Conservation (phyloP, 2,329 filamentous ascomycete species). For the Colletotrichum filicis region DNA sequence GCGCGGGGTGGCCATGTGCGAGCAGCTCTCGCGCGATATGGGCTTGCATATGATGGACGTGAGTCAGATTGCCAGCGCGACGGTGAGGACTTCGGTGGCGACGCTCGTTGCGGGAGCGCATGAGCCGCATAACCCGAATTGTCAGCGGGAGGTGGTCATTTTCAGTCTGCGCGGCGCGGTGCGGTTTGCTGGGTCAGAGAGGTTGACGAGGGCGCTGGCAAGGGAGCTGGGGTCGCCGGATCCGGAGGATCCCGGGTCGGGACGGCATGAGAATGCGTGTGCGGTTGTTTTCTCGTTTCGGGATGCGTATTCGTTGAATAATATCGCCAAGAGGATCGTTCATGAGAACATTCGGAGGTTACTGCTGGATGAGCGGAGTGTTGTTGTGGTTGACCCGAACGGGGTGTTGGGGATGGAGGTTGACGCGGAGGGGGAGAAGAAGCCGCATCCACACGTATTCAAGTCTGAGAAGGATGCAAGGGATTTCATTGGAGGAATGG, state of each 20-base stretch:
- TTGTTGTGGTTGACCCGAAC: slow-evolving; percentile 45
- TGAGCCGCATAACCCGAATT: slow-evolving; percentile 41
- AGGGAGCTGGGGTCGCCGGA: slow-evolving; percentile 40
- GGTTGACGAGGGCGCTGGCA: slow-evolving; percentile 44
- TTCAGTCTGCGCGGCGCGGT: slow-evolving; percentile 47
- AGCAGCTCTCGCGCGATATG: slow-evolving; percentile 52
- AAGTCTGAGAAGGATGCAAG: slow-evolving; percentile 41
- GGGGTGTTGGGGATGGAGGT: slow-evolving; percentile 39
- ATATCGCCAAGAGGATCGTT: slow-evolving; percentile 43
- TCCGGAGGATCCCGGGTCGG: slow-evolving; percentile 41
- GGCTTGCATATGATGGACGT: slow-evolving; percentile 39
- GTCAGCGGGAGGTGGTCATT: slow-evolving; percentile 43
- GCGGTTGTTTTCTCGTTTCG: slow-evolving; percentile 46
- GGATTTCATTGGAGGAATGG: slow-evolving; percentile 43
- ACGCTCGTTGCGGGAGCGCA: slow-evolving; percentile 42
- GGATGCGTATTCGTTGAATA: slow-evolving; percentile 45
- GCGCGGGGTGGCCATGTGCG: slow-evolving; percentile 54
- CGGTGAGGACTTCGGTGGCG: slow-evolving; percentile 40
- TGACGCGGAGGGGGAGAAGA: slow-evolving; percentile 16
- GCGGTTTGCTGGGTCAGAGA: slow-evolving; percentile 47
- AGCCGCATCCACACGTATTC: slow-evolving; percentile 37
- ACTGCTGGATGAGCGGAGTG: slow-evolving; percentile 38
- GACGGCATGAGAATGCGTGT: slow-evolving; percentile 39
- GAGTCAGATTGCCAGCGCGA: slow-evolving; percentile 27
- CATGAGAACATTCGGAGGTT: slow-evolving; percentile 43